Conservation (phyloP, 1,139 yeast species). For the Geotrichum reessii region DNA sequence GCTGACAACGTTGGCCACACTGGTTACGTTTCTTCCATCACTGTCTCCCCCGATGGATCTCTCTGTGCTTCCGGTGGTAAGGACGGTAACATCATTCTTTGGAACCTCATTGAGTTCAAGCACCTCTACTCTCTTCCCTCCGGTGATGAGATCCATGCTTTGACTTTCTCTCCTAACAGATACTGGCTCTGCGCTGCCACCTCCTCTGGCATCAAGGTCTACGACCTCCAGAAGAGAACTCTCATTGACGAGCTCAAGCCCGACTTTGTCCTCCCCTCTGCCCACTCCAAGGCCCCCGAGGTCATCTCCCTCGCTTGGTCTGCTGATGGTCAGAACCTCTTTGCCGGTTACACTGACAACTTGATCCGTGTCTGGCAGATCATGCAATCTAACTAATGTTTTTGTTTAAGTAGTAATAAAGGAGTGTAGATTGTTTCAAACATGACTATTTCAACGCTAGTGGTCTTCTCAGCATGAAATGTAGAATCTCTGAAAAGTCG, state of each 20-base stretch:
- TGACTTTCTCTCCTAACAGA: slow-evolving; percentile 99
- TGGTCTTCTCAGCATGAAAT: too few relatives aligned
- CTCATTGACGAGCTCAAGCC: slow-evolving; percentile 98
- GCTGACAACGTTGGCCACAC: slow-evolving; percentile 99
- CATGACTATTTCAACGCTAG: not conserved
- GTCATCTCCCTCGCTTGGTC: slow-evolving; percentile 99
- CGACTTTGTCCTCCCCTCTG: slow-evolving; percentile 82
- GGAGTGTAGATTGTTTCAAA: not conserved
- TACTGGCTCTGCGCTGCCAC: slow-evolving; percentile 99
- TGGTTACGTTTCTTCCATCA: slow-evolving; percentile 96
- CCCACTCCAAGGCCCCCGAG: slow-evolving; percentile 94
- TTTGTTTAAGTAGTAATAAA: slow-evolving; percentile 4
- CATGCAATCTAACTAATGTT: slow-evolving; percentile 70
- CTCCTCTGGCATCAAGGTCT: slow-evolving; percentile 95
- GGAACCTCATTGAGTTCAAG: slow-evolving; percentile 90
- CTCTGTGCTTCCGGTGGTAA: slow-evolving; percentile 99
- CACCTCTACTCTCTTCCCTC: slow-evolving; percentile 93
- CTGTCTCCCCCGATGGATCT: slow-evolving; percentile 99
- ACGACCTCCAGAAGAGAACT: slow-evolving; percentile 93
- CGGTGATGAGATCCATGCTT: slow-evolving; percentile 95
- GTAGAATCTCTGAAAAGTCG: too few relatives aligned
- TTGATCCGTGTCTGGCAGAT: slow-evolving; percentile 99
- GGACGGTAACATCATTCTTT: slow-evolving; percentile 97
- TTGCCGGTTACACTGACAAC: slow-evolving; percentile 99
- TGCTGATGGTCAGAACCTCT: slow-evolving; percentile 98